Conservation (phyloP, 441 rosid genomes). For the Aquilaria agallochum region DNA sequence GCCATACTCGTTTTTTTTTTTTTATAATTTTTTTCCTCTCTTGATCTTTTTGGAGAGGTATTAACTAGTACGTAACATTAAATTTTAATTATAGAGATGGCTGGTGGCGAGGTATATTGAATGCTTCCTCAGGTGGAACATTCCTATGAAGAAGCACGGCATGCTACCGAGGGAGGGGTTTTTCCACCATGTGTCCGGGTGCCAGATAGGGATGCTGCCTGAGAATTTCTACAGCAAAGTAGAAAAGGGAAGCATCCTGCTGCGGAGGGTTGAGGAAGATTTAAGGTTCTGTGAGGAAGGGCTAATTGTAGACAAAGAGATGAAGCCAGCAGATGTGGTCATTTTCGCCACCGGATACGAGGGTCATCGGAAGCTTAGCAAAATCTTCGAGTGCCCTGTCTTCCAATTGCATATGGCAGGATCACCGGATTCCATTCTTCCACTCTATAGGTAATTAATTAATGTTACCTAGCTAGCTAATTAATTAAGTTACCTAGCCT, state of each 20-base stretch:
- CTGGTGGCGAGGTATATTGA: conserved; percentile 15
- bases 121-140: conserved; percentile 19
- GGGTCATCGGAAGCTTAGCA: conserved; percentile 24
- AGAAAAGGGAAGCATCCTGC: conserved; percentile 29
- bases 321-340: conserved; percentile 19
- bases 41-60: too few relatives aligned
- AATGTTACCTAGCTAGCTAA: neutral
- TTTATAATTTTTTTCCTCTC: too few relatives aligned
- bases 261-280: conserved; percentile 16
- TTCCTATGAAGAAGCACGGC: conserved; percentile 26
- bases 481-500: too few relatives aligned
- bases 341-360: conserved; percentile 31
- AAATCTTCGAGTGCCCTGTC: conserved; percentile 23
- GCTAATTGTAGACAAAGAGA: conserved; percentile 8
- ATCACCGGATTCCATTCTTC: conserved; percentile 12
- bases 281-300: conserved; percentile 25
- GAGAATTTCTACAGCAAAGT: conserved; percentile 27
- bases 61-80: too few relatives aligned
- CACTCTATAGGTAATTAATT: conserved; percentile 25
- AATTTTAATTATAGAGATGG: conserved; percentile 1
- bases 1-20: too few relatives aligned
- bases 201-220: conserved; percentile 27
- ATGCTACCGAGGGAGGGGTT: conserved; percentile 23
- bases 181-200: conserved; percentile 22
- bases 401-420: conserved; percentile 21